phyloP scores from a whole-genome alignment of 352 stramenopile genomes.

The Phytopythium cucurbitacearum region DNA sequence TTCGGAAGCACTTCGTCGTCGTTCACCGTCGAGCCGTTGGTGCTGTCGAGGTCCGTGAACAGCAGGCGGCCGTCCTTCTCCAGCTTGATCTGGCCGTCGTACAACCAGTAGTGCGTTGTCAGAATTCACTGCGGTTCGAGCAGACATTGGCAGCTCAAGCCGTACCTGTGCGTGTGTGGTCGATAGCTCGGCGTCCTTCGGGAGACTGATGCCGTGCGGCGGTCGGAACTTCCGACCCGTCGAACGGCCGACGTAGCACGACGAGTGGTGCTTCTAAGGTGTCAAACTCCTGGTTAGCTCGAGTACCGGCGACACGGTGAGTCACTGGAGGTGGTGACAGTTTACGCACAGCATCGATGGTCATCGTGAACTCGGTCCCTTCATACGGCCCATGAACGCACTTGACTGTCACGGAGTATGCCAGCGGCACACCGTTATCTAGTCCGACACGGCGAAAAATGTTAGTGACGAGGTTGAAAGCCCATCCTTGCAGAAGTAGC shows the following conservation, averaged over 20 bases:
- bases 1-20: slow-evolving; percentile 39
- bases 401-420: slow-evolving; percentile 47
- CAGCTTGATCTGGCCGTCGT: slow-evolving; percentile 45
- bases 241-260: slow-evolving; percentile 71
- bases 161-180: slow-evolving; percentile 76
- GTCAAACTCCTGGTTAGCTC: too few relatives aligned
- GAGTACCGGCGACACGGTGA: too few relatives aligned
- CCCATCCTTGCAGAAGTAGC: background rate
- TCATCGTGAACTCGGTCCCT: slow-evolving; percentile 51
- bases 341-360: slow-evolving; percentile 41
- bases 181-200: slow-evolving; percentile 77
- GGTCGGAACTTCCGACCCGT: slow-evolving; percentile 75
- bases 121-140: too few relatives aligned
- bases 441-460: slow-evolving; percentile 8
- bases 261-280: slow-evolving; percentile 35
- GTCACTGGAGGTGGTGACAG: background rate
- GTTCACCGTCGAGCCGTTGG: slow-evolving; percentile 75
- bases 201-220: slow-evolving; percentile 66
- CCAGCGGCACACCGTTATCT: slow-evolving; percentile 14
- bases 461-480: background rate
- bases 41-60: slow-evolving; percentile 79
- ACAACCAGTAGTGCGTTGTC: background rate
- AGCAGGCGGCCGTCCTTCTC: slow-evolving; percentile 52
- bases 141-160: background rate
- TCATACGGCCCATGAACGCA: slow-evolving; percentile 55